Evolutionary conservation across 2,329 filamentous ascomycete species (phyloP).

Genomic region (Paecilomyces dactylethromorphus): DNA sequence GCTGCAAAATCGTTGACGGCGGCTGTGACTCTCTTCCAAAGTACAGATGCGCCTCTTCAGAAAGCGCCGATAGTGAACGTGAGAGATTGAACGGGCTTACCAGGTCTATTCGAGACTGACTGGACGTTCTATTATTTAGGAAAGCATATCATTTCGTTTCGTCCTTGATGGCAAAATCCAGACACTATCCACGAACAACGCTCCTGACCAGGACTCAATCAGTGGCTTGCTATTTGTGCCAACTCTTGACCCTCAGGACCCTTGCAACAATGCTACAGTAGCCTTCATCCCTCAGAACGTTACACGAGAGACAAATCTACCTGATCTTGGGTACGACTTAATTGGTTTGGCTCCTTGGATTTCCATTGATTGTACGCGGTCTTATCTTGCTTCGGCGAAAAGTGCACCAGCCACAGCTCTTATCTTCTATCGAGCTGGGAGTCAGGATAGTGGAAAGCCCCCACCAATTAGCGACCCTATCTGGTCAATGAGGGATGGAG

Average conservation of each 20-base stretch:
- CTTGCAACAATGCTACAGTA: constrained; percentile 58
- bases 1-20: constrained; percentile 21
- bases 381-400: constrained; percentile 60
- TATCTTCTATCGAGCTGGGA: constrained; percentile 49
- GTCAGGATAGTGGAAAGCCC: constrained; percentile 48
- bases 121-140: constrained; percentile 10
- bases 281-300: constrained; percentile 68
- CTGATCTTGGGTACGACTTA: constrained; percentile 59
- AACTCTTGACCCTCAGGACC: constrained; percentile 51
- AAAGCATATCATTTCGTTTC: constrained; percentile 27
- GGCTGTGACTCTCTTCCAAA: constrained; percentile 29
- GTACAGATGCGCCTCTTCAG: constrained; percentile 24
- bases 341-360: constrained; percentile 87
- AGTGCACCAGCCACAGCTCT: constrained; percentile 57
- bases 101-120: background rate
- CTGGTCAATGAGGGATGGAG: constrained; percentile 67
- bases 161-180: constrained; percentile 54
- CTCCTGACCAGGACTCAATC: constrained; percentile 55
- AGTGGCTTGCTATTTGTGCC: constrained; percentile 83
- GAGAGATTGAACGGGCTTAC: constrained; percentile 8
- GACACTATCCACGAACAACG: constrained; percentile 66
- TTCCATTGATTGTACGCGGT: constrained; percentile 61
- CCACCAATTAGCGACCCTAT: constrained; percentile 56
- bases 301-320: constrained; percentile 64
- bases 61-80: constrained; percentile 29